Evolutionary conservation across 2,329 filamentous ascomycete genomes (phyloP), one percentile per base, ranked within the genome.

Genomic region (Moelleriella libera): DNA sequence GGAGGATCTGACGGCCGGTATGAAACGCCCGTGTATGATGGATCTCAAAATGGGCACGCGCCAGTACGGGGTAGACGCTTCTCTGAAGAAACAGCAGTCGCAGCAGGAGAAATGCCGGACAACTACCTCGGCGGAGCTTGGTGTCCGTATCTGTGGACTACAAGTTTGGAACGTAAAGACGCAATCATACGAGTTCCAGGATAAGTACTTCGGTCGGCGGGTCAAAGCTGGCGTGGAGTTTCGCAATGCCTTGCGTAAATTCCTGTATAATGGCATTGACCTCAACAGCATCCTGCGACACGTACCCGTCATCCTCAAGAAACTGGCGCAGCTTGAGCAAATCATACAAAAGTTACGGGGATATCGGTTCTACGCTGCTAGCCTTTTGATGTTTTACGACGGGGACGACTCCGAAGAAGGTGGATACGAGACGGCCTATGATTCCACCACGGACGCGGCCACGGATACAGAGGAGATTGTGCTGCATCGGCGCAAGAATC

Each of bases 31-130:
- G 5, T 97, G 92, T 65, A 94, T 98, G 50, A 84, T 98, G 64
- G 92, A 98, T 61, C 72, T 98, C 52, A 98, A 98, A 63, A 98
- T 98, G 92, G 92, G 92, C 21, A 98, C 92, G 6, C 82, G 92
- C 2, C 92, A 98, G 60, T 97, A 96, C 61, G 92, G 92, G 6
- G 80, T 97, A 10, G 89, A 97, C 55, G 92, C 92, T 2, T 82
- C 77, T 47, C 81, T 88, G 42, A 94, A 94, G 70, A 98, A 98
- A 64, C 86, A 89, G 58, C 82, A 83, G 50, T 97, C 92, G 0
- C 92, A 98, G 63, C 80, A 87, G 49, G 82, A 87, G 55, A 98
- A 98, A 64, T 97, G 92, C 63, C 83, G 86, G 53, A 83, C 78
- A 52, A 98, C 92, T 0, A 98, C 92, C 0, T 97, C 92, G 6